Base-by-base conservation (phyloP, 2,329 filamentous ascomycete genomes). In the Arthrinium phaeospermum region DNA sequence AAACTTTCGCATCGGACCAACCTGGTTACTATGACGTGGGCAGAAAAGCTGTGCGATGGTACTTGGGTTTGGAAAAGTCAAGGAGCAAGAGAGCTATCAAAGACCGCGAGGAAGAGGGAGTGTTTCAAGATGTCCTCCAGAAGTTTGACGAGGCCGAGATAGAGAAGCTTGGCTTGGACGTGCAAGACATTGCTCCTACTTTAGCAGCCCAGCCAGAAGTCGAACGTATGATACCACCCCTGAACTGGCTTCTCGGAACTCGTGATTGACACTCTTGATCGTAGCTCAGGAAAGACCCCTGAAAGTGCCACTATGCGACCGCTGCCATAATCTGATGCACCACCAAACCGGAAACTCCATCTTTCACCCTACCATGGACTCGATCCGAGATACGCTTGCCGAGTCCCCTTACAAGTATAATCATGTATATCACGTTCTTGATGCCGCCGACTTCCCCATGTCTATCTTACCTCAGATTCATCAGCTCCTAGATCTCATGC, bases 371-470 rank as follows among this genome's bases (percentile, higher is more conserved):
- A 92, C 92, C 0, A 88, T 98, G 74, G 89, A 94, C 61, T 91
- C 94, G 2, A 91, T 99, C 70, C 91, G 91, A 75, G 92, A 94
- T 74, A 97, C 95, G 22, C 93, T 99, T 70, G 88, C 92, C 70
- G 94, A 97, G 81, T 97, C 96, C 0, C 95, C 95, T 0, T 92
- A 97, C 83, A 93, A 93, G 80, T 90, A 93, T 80, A 98, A 99
- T 78, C 94, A 98, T 82, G 92, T 99, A 74, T 99, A 98, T 80
- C 96, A 99, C 82, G 88, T 99, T 37, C 85, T 99, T 30, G 96
- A 99, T 79, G 96, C 96, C 3, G 96, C 95, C 73, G 96, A 99
- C 82, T 98, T 99, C 75, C 96, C 96, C 27, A 93, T 99, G 89
- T 98, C 96, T 1, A 84, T 99, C 19, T 87, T 98, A 4, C 94